Percentiles rank a stretch among this genome's conserved stretches.
phyloP scores from a whole-genome alignment of 164 flowering plant species.

The Stephania japonica region DNA sequence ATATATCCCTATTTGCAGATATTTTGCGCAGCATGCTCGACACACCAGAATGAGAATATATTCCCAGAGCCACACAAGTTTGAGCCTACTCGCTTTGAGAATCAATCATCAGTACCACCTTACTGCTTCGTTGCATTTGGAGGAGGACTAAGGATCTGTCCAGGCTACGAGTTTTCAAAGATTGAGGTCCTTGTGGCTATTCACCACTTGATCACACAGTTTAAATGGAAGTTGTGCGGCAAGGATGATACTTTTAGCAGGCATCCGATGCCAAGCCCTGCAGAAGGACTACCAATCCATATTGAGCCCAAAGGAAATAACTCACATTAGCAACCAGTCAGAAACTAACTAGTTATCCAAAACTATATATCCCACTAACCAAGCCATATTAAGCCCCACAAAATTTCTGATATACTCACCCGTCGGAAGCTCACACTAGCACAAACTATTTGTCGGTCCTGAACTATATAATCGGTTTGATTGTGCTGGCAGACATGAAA shows the following conservation, averaged over 20 bases:
- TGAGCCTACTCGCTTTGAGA: conserved; percentile 49
- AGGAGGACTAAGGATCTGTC: conserved; percentile 60
- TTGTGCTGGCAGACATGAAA: too few species aligned
- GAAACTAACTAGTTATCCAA: not conserved
- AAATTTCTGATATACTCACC: too few species aligned
- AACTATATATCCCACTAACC: not conserved
- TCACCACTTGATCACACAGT: conserved; percentile 54
- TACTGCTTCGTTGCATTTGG: conserved; percentile 59
- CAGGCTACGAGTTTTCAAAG: conserved; percentile 61
- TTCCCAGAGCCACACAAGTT: conserved; percentile 56
- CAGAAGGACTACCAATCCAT: conserved; percentile 33
- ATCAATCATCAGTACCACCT: conserved; percentile 42
- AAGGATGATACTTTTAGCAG: conserved; percentile 28
- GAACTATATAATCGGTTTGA: too few species aligned
- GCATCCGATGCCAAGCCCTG: conserved; percentile 36
- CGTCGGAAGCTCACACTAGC: too few species aligned
- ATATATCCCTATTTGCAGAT: conserved; percentile 29
- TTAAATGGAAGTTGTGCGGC: conserved; percentile 39
- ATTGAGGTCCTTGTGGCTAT: conserved; percentile 39
- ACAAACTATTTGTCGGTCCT: too few species aligned
- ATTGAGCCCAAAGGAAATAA: conserved; percentile 22
- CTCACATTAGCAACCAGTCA: not conserved
- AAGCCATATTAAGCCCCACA: too few species aligned
- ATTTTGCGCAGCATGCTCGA: conserved; percentile 43
- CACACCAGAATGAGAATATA: conserved; percentile 51